Evolutionary conservation across 805 yeast genomes (phyloP).

Genomic region (Lachancea nothofagi): DNA sequence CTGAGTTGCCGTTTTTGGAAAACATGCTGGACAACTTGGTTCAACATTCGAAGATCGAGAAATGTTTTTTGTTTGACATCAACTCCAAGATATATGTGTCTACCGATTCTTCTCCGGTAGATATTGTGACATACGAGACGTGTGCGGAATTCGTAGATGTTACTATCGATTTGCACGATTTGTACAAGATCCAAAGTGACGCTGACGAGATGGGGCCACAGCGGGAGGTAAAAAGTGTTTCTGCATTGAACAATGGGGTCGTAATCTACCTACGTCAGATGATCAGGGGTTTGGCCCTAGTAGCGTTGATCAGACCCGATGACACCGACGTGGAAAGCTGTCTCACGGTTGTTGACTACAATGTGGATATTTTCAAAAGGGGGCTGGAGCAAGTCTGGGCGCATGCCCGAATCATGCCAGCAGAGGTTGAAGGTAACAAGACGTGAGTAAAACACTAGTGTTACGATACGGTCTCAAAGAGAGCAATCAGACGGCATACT

Average conservation of each 20-base stretch:
- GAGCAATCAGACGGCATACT: no score
- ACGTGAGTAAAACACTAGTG: neutral
- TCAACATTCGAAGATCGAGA: constrained; percentile 85
- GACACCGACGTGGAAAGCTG: constrained; percentile 43
- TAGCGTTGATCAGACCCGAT: constrained; percentile 74
- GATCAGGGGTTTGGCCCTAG: constrained; percentile 89
- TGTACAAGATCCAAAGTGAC: constrained; percentile 40
- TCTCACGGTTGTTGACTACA: constrained; percentile 76
- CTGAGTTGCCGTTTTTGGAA: constrained; percentile 83
- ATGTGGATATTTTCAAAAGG: constrained; percentile 72
- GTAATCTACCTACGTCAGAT: constrained; percentile 79
- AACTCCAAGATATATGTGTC: constrained; percentile 92
- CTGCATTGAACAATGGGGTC: constrained; percentile 78
- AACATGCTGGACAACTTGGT: constrained; percentile 83
- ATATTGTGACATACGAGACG: constrained; percentile 90
- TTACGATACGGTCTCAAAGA: no score
- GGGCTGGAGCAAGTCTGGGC: constrained; percentile 64
- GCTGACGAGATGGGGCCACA: constrained; percentile 3
- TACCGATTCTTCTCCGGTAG: constrained; percentile 93
- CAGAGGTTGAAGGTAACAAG: neutral
- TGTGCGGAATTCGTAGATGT: constrained; percentile 97
- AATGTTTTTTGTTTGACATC: constrained; percentile 86
- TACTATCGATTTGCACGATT: constrained; percentile 77
- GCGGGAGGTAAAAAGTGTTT: constrained; percentile 54
- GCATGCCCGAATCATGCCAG: constrained; percentile 25